Evolutionary conservation across 345 rosid species (phyloP), one percentile per base, ranked within the genome.

Genomic region (Microcos paniculata): DNA sequence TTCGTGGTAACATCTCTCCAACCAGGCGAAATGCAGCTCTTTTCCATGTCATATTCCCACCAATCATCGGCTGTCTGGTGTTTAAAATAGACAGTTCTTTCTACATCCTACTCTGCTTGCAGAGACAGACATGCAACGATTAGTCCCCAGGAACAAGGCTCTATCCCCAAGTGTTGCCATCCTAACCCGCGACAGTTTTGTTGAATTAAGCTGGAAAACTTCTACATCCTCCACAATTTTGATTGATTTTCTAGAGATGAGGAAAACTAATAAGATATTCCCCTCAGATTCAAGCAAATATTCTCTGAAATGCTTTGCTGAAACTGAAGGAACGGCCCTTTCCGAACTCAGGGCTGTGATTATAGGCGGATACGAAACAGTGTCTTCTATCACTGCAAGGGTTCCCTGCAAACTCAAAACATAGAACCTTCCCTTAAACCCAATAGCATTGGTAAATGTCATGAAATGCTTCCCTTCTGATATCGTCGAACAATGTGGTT

Each of bases 351-450:
- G 1, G n/a, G 74, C 78, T 13, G 66, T 53, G 30, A 78, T 67
- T 75, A 28, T 19, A 0, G 71, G 40, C 40, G 40, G 2, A 66
- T 68, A 18, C 57, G 16, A 53, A 67, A 55, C 76, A 35, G 35
- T 48, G 3, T 21, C 72, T 42, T 76, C 83, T 0, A 85, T 49
- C 56, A 81, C 64, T 0, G 72, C 83, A 1, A 83, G 74, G 0
- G 76, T 83, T 65, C 85, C 85, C 35, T 79, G 71, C 70, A 58
- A 23, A 56, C 88, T 81, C 80, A 81, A 55, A 13, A 70, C 84
- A 64, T 79, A 83, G 51, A 86, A 55, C 70, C 71, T 85, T 16
- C 69, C 83, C 14, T 67, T 43, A 14, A 46, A 62, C 71, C 83
- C 72, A 16, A 85, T 69, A 3, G 80, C 86, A 72, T 83, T 79